Percentiles rank a stretch among this genome's conserved stretches.
Evolutionary conservation across 192 early-diverging fungal species (phyloP).

Genomic region (Umbelopsis sp.): DNA sequence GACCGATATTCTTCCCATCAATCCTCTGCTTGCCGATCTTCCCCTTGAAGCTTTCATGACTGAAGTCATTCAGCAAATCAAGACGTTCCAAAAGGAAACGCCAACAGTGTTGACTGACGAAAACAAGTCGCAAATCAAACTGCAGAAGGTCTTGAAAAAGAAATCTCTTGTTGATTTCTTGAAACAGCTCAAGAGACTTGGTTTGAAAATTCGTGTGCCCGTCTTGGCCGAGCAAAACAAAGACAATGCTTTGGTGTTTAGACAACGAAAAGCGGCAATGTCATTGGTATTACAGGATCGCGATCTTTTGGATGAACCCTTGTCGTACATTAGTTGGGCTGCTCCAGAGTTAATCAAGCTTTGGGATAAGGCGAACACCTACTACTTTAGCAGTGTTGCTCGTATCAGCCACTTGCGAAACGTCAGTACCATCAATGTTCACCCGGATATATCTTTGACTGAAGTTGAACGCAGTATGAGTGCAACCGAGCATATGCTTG

Average conservation of each 20-base stretch:
- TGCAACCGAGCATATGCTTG: constrained; percentile 70
- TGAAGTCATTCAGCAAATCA: constrained; percentile 56
- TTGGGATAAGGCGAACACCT: constrained; percentile 63
- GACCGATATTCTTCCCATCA: constrained; percentile 39
- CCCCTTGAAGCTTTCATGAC: constrained; percentile 53
- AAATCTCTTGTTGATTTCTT: constrained; percentile 80
- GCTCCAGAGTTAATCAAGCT: constrained; percentile 36
- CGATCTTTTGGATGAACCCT: constrained; percentile 5
- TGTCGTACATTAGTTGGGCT: constrained; percentile 11
- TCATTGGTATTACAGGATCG: constrained; percentile 8
- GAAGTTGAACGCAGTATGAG: constrained; percentile 68
- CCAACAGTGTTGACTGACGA: constrained; percentile 55
- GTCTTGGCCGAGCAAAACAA: constrained; percentile 32
- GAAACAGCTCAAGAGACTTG: constrained; percentile 70
- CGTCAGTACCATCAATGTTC: constrained; percentile 42
- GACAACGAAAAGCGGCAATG: constrained; percentile 18
- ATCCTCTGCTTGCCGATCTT: constrained; percentile 21
- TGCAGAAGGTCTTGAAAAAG: constrained; percentile 70
- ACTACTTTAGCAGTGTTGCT: constrained; percentile 71
- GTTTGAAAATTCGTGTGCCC: constrained; percentile 47
- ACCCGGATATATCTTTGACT: constrained; percentile 62
- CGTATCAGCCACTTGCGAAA: constrained; percentile 63
- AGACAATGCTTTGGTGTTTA: constrained; percentile 35
- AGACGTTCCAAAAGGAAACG: constrained; percentile 61
- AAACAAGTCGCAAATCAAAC: constrained; percentile 60